Percentiles rank a stretch among this genome's conserved stretches.
Conservation (phyloP, 2,329 filamentous ascomycete genomes). For the Nemania abortiva region DNA sequence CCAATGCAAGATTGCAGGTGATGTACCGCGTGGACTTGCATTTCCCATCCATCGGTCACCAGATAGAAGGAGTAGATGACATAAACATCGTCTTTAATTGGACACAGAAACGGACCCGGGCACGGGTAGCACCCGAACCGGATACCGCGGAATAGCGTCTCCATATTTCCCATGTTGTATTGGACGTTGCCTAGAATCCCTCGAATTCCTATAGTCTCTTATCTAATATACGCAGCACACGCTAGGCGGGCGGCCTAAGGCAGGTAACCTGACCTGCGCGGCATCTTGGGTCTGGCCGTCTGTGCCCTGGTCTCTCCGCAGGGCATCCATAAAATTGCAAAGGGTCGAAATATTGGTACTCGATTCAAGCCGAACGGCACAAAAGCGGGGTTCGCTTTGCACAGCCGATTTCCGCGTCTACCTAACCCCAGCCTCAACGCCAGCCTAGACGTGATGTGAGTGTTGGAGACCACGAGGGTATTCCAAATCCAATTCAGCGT, state of each 20-base stretch:
- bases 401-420: slow-evolving; percentile 22
- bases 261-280: background rate
- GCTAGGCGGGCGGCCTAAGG: background rate
- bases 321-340: slow-evolving; percentile 22
- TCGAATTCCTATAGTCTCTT: background rate
- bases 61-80: slow-evolving; percentile 17
- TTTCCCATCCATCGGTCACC: background rate
- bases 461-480: slow-evolving; percentile 6
- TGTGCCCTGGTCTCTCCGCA: background rate
- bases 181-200: slow-evolving; percentile 21
- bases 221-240: background rate
- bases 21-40: background rate
- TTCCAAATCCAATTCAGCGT: slow-evolving; percentile 26
- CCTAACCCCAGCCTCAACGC: slow-evolving; percentile 21
- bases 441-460: background rate
- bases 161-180: slow-evolving; percentile 15
- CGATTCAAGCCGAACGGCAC: slow-evolving; percentile 2
- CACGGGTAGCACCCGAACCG: background rate
- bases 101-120: slow-evolving; percentile 13
- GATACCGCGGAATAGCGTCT: slow-evolving; percentile 12
- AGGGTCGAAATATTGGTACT: background rate
- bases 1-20: slow-evolving; percentile 4
- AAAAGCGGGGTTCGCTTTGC: slow-evolving; percentile 29
- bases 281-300: background rate
- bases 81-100: slow-evolving; percentile 27